A percentile compares a stretch with the other conserved stretches of the same genome.
Conservation (phyloP, 2,329 filamentous ascomycete species). For the Raffaelea arxii region DNA sequence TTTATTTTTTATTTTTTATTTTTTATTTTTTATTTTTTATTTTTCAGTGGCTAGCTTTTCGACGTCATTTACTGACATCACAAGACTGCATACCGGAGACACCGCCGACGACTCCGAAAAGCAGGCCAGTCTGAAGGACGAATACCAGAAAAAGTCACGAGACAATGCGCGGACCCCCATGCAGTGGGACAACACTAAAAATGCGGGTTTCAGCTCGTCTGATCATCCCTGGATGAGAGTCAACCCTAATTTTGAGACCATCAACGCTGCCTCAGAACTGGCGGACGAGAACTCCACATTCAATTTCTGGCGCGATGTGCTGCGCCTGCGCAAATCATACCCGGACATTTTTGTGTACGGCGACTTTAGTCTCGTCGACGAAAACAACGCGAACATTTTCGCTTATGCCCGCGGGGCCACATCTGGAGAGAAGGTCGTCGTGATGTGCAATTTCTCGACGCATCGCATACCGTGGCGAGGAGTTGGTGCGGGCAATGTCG, state of each 20-base stretch:
- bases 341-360: constrained; percentile 6
- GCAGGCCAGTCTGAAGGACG: not conserved
- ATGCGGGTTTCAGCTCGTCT: constrained; percentile 2
- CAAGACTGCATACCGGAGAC: no score
- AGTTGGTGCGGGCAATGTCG: not conserved
- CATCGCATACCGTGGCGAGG: not conserved
- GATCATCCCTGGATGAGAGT: constrained; percentile 4
- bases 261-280: constrained; percentile 4
- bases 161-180: constrained; percentile 7
- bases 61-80: no score
- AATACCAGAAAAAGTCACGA: constrained; percentile 4
- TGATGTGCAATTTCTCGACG: constrained; percentile 4
- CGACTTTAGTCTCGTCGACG: constrained; percentile 3
- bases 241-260: not conserved
- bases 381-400: constrained; percentile 1
- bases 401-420: constrained; percentile 1
- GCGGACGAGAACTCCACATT: constrained; percentile 2
- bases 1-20: no score
- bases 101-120: not conserved
- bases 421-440: not conserved
- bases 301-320: constrained; percentile 2
- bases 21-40: no score
- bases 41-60: no score
- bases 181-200: constrained; percentile 3
- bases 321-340: constrained; percentile 3